These are phyloP conservation scores for Camelina laxa DNA, from an alignment of 345 rosid species.

Conservation along the genomic window DNA sequence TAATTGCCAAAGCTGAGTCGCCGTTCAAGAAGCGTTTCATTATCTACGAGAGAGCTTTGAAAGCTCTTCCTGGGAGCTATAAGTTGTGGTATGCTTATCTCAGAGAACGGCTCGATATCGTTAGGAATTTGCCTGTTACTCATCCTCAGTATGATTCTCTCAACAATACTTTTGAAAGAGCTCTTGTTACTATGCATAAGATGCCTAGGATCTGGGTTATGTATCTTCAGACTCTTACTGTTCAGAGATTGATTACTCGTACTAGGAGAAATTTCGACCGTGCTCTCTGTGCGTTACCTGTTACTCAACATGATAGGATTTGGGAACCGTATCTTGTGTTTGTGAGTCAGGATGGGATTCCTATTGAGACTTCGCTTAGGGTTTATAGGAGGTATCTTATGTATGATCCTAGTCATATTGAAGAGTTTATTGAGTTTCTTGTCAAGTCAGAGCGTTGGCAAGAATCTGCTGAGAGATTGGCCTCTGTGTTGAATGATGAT, in stretches of 20 bases:
- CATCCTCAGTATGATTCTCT: conserved; percentile 75
- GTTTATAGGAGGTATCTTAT: conserved; percentile 93
- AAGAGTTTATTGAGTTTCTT: conserved; percentile 90
- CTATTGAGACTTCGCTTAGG: conserved; percentile 89
- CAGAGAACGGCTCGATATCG: conserved; percentile 74
- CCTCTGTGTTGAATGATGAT: conserved; percentile 90
- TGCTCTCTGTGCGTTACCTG: conserved; percentile 89
- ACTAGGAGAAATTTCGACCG: conserved; percentile 74
- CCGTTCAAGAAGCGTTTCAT: conserved; percentile 74
- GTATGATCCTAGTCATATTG: conserved; percentile 92
- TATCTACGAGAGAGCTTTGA: conserved; percentile 84
- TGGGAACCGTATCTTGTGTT: conserved; percentile 91
- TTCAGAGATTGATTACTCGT: conserved; percentile 65
- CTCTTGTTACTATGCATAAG: conserved; percentile 89
- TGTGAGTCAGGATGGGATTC: conserved; percentile 84
- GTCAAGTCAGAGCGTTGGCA: conserved; percentile 88
- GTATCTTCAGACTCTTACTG: conserved; percentile 67
- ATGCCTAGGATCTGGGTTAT: conserved; percentile 94
- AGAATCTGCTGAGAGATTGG: conserved; percentile 83
- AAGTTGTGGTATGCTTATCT: conserved; percentile 91
- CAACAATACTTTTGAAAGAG: conserved; percentile 88
- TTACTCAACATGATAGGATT: conserved; percentile 88
- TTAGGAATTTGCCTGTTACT: conserved; percentile 68
- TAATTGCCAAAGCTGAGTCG: conserved; percentile 69
- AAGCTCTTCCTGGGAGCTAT: conserved; percentile 91